Evolutionary conservation across 2,329 filamentous ascomycete species (phyloP).

Genomic region (Penicillium corylophilum): DNA sequence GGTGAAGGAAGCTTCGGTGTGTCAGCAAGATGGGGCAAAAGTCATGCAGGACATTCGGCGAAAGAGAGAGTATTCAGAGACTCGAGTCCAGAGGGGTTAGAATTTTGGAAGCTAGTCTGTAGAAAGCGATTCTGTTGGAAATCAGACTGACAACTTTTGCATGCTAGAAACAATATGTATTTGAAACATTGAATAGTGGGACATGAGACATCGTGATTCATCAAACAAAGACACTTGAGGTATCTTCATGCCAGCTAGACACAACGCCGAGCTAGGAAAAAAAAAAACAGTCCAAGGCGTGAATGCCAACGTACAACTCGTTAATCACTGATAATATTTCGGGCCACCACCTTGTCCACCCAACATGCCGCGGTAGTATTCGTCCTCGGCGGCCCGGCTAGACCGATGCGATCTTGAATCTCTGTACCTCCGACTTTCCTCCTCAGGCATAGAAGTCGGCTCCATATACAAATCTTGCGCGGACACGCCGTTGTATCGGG

Average conservation of each 20-base stretch:
- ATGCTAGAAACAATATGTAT: neutral
- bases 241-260: conserved; percentile 21
- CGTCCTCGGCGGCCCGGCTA: conserved; percentile 35
- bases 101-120: neutral
- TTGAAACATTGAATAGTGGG: neutral
- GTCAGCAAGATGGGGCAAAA: conserved; percentile 30
- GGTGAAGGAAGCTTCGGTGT: conserved; percentile 31
- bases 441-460: conserved; percentile 24
- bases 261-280: conserved; percentile 15
- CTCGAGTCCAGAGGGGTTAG: neutral
- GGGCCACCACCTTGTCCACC: conserved; percentile 31
- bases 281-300: neutral
- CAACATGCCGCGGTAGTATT: conserved; percentile 40
- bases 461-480: conserved; percentile 28
- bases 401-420: conserved; percentile 25
- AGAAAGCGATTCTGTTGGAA: neutral
- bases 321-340: conserved; percentile 27
- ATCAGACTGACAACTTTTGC: neutral
- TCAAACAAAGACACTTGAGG: conserved; percentile 11
- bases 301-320: conserved; percentile 1
- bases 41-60: conserved; percentile 22
- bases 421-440: conserved; percentile 29
- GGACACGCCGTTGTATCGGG: conserved; percentile 20
- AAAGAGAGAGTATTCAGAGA: conserved; percentile 1
- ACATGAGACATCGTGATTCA: conserved; percentile 14